Base-by-base conservation (phyloP, 1,284 basidiomycete species). In the Wallemia ichthyophaga region DNA sequence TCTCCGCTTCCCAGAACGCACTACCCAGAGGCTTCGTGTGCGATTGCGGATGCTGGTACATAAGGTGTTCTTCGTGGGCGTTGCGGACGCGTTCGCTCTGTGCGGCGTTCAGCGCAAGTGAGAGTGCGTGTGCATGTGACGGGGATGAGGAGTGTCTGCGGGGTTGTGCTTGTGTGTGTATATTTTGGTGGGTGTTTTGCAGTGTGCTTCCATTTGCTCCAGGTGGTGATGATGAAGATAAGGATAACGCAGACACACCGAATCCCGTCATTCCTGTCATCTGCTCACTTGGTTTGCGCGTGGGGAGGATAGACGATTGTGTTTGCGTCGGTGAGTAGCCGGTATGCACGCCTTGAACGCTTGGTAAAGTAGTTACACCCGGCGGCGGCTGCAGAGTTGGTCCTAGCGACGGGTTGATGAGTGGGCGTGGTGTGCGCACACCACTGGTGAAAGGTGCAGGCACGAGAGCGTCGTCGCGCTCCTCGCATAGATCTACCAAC, bases 391-490 rank as follows among this genome's bases (percentile, higher is more conserved):
- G 37, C n/a, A 48, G n/a, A 11, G 37, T 17, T 17, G 37, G 37
- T 48, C 13, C 13, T 48, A 48, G 37, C n/a, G 37, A 48, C n/a
- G 37, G 37, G 37, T 48, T 48, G 13, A 21, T 48, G 13, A 48
- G 37, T 5, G 37, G 37, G 7, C 37, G 7, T 48, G 37, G 37
- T 48, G 37, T 48, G 37, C 37, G 37, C 3, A 11, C n/a, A 11
- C 37, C 37, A 48, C 9, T 5, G 9, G 37, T 11, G 37, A 48
- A 48, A 21, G 67, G 66, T 56, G 65, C 65, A 53, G 64, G 64
- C 48, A 67, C 61, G 59, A 67, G 64, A 27, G 63, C 64, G 27
- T 68, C 66, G 56, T 67, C 65, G 19, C 66, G 64, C 58, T 68
- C 66, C 60, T 67, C 66, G 27, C 65, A 65, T 21, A 68, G 60